These are phyloP conservation scores for Plectosphaerella plurivora DNA, from an alignment of 2,329 filamentous ascomycete species.

Conservation along the genomic window DNA sequence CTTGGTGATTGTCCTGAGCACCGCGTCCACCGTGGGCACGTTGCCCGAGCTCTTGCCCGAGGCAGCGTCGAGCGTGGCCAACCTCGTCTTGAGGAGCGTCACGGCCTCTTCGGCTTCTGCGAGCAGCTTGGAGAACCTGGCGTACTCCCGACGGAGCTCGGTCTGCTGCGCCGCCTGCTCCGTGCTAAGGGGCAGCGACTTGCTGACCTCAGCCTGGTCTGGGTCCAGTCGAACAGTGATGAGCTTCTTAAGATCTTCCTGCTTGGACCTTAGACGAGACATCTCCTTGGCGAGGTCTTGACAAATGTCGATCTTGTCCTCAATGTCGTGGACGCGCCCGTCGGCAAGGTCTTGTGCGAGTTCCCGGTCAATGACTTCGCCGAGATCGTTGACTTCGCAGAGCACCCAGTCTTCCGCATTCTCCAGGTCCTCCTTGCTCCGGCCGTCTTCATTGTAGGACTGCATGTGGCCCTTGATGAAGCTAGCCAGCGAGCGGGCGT, in stretches of 20 bases:
- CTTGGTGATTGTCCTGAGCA: conserved; percentile 85
- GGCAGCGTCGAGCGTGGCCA: conserved; percentile 54
- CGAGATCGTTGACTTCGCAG: conserved; percentile 68
- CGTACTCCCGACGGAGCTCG: conserved; percentile 73
- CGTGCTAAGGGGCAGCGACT: conserved; percentile 71
- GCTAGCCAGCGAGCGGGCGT: conserved; percentile 61
- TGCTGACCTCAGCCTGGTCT: conserved; percentile 57
- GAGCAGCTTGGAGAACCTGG: conserved; percentile 68
- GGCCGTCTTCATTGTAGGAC: conserved; percentile 44
- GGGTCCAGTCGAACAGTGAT: conserved; percentile 67
- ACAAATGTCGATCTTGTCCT: conserved; percentile 64
- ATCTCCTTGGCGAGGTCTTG: conserved; percentile 67
- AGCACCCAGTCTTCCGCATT: conserved; percentile 67
- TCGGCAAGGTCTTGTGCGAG: conserved; percentile 62
- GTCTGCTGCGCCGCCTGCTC: conserved; percentile 82
- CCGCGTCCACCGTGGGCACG: conserved; percentile 83
- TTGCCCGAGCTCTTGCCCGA: conserved; percentile 39
- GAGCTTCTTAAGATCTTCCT: conserved; percentile 74
- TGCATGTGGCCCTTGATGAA: conserved; percentile 66
- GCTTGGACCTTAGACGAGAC: conserved; percentile 66
- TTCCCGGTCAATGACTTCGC: conserved; percentile 56
- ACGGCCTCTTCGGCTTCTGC: conserved; percentile 76
- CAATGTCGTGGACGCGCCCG: conserved; percentile 63
- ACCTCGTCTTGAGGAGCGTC: conserved; percentile 71
- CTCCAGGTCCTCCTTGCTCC: conserved; percentile 65